phyloP scores from a whole-genome alignment of 225 moss, liverwort and hornwort species.

The Climacium dendroides region DNA sequence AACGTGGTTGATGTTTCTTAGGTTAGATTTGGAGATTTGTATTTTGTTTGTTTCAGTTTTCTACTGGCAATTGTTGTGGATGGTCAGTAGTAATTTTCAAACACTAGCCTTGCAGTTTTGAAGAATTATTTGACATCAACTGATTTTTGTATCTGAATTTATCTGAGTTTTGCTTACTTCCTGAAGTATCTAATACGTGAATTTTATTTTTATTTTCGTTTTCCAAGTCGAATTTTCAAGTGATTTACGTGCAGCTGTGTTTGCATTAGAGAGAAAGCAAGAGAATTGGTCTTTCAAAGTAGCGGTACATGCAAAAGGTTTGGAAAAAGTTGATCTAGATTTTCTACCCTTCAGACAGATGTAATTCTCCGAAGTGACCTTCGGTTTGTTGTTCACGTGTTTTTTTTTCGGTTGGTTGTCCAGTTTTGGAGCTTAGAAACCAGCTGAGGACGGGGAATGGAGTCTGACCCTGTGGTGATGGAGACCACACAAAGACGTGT shows the following conservation, averaged over 20 bases:
- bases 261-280: not conserved
- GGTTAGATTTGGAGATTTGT: not conserved
- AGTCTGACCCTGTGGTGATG: slow-evolving; percentile 2
- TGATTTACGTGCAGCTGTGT: not conserved
- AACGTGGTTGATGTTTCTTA: not conserved
- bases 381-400: not conserved
- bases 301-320: not conserved
- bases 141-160: not conserved
- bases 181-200: not conserved
- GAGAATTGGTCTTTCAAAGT: not conserved
- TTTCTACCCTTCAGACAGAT: not conserved
- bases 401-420: not conserved
- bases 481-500: slow-evolving; percentile 21
- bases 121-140: not conserved
- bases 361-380: not conserved
- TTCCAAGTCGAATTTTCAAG: not conserved
- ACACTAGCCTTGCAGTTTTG: not conserved
- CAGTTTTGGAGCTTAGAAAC: not conserved
- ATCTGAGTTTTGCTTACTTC: not conserved
- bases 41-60: not conserved
- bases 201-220: not conserved
- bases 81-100: not conserved
- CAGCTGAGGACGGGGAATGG: not conserved
- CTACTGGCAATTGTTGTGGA: not conserved
- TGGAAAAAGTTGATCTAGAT: not conserved